These are phyloP conservation scores for Ajuga chamaepitys DNA, from an alignment of 257 asterid genomes.

Conservation along the genomic window DNA sequence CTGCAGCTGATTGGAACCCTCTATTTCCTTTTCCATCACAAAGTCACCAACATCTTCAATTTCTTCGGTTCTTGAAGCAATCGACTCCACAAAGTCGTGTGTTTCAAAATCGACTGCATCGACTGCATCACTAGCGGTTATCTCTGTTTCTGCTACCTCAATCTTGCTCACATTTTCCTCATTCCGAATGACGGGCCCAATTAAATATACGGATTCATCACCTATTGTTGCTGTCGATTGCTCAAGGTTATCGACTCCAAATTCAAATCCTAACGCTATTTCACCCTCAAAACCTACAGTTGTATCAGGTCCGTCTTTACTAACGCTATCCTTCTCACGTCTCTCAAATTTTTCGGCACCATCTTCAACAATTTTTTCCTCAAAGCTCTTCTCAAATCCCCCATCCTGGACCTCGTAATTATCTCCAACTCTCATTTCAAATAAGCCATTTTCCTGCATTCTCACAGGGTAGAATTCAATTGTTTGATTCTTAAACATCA, in stretches of 20 bases:
- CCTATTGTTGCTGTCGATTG: no score
- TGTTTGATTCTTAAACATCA: slow-evolving; percentile 21
- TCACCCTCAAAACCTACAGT: no score
- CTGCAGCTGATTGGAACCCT: slow-evolving; percentile 8
- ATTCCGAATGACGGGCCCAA: slow-evolving; percentile 1
- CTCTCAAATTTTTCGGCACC: background rate
- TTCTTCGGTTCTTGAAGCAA: slow-evolving; percentile 16
- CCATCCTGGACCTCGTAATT: background rate
- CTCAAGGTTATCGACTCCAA: background rate
- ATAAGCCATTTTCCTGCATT: slow-evolving; percentile 14
- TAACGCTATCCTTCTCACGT: background rate
- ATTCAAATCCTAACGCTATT: no score
- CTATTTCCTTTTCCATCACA: slow-evolving; percentile 7
- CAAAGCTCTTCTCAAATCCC: slow-evolving; percentile 7
- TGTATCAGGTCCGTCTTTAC: background rate
- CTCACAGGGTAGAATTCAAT: slow-evolving; percentile 23
- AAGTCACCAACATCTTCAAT: slow-evolving; percentile 13
- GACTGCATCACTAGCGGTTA: slow-evolving; percentile 2
- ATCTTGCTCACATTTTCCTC: background rate
- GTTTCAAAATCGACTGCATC: slow-evolving; percentile 3
- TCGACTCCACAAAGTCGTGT: slow-evolving; percentile 3
- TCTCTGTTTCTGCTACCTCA: slow-evolving; percentile 14
- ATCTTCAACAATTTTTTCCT: slow-evolving; percentile 17
- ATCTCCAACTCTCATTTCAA: slow-evolving; percentile 15
- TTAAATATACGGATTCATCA: slow-evolving; percentile 16